Evolutionary conservation across 306 rosid genomes (phyloP), one percentile per base, ranked within the genome.

Genomic region (Corylus heterophylla): DNA sequence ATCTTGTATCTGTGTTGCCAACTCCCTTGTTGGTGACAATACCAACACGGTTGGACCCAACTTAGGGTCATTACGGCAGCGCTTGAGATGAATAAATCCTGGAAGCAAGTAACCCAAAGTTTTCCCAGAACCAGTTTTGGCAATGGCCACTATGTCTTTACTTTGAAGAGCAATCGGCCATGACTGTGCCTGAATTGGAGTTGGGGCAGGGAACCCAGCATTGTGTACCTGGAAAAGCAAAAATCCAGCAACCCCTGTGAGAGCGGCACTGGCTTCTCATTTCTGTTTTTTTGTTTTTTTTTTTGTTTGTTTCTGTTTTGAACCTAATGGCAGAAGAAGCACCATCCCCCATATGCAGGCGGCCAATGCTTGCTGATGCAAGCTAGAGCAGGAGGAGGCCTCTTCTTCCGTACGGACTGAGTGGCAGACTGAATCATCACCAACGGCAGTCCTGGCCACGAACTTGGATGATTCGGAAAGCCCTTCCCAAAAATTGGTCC

Each of bases 131-230:
- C 99, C 99, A 16, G 99, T 96, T 90, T 96, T 96, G 61, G 99
- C 99, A 90, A 96, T 88, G 80, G 99, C 99, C 76, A 96, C 99
- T 71, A 96, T 90, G 83, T 96, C 99, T 81, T 90, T 93, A 85
- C 94, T 84, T 85, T 91, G 97, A 85, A 96, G 91, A 83, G 97
- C 97, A 89, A 96, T 88, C 3, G 99, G 99, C 99, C 99, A 96
- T n/a, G 99, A 93, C 81, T 96, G 99, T 70, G 98, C 99, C 88
- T 96, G 99, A 85, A 96, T 96, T 76, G 99, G 97, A 71, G 99
- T 96, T 47, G 99, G 99, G 83, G 99, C 83, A 79, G 98, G 90
- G 87, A 93, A 96, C 74, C 99, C 99, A 80, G 98, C 99, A 83
- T 76, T 88, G 73, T 93, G 97, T 88, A 93, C 99, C 99, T 96